phyloP scores from a whole-genome alignment of 176 grass and related monocot species.

The Phyllostachys edulis region DNA sequence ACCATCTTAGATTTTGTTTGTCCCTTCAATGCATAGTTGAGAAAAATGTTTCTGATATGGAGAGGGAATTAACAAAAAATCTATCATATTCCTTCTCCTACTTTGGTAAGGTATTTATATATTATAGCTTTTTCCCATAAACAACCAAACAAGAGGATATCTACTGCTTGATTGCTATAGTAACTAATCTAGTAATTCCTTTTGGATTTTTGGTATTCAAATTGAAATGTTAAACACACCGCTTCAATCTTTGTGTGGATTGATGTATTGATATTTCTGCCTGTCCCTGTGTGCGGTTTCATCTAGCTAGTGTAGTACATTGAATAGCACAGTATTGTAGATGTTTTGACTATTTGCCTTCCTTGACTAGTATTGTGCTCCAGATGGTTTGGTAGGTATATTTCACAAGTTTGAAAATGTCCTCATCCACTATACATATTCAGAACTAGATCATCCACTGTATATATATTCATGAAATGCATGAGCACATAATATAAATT shows the following conservation, averaged over 20 bases:
- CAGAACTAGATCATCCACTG: neutral
- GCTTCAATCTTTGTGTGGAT: too few relatives aligned
- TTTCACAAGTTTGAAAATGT: neutral
- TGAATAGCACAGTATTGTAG: neutral
- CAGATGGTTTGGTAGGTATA: neutral
- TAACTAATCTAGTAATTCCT: neutral
- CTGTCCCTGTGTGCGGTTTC: neutral
- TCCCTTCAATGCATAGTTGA: slow-evolving; percentile 25
- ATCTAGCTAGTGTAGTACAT: neutral
- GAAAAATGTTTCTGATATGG: neutral
- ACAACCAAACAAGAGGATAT: slow-evolving; percentile 2
- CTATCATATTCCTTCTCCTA: slow-evolving; percentile 4
- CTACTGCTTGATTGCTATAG: neutral
- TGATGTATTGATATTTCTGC: too few relatives aligned
- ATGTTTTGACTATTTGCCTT: neutral
- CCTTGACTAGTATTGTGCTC: neutral
- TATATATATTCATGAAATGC: neutral
- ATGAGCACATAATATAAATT: neutral
- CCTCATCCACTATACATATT: neutral
- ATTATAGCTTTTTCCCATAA: neutral
- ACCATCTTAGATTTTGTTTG: slow-evolving; percentile 35
- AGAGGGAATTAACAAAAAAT: slow-evolving; percentile 17
- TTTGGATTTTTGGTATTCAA: neutral
- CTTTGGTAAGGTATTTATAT: neutral
- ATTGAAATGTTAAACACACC: neutral